phyloP scores from a whole-genome alignment of 192 early-diverging fungal genomes.

The Backusella sp. region DNA sequence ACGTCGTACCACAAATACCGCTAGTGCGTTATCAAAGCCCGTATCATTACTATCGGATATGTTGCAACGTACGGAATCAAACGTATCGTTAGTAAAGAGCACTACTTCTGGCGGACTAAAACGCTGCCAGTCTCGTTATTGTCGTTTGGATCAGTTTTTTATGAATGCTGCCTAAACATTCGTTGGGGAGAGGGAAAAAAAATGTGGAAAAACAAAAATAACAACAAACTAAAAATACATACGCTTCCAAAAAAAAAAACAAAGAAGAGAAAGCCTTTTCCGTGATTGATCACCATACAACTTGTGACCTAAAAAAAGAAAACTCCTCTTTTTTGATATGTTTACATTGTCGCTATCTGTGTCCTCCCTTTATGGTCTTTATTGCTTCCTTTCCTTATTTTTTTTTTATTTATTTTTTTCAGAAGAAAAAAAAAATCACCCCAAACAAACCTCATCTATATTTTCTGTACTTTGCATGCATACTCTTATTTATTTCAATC shows the following conservation, averaged over 20 bases:
- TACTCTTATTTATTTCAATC: background rate
- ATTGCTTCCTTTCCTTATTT: background rate
- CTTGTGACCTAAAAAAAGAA: background rate
- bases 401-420: background rate
- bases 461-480: background rate
- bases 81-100: background rate
- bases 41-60: constrained; percentile 17
- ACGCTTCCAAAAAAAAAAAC: background rate
- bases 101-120: background rate
- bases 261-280: background rate
- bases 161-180: background rate
- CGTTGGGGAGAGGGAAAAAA: background rate
- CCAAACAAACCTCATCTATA: background rate
- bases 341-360: background rate
- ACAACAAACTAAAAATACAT: constrained; percentile 2
- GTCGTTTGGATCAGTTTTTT: constrained; percentile 4
- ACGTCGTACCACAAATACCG: background rate
- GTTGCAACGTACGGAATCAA: background rate
- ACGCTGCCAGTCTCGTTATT: constrained; percentile 10
- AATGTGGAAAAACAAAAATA: background rate
- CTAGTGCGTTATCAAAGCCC: constrained; percentile 5
- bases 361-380: background rate
- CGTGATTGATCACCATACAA: constrained; percentile 1
- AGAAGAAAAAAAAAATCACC: background rate
- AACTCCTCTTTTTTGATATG: background rate